Evolutionary conservation across 1,284 basidiomycete species (phyloP).

Genomic region (Cerrena zonata): DNA sequence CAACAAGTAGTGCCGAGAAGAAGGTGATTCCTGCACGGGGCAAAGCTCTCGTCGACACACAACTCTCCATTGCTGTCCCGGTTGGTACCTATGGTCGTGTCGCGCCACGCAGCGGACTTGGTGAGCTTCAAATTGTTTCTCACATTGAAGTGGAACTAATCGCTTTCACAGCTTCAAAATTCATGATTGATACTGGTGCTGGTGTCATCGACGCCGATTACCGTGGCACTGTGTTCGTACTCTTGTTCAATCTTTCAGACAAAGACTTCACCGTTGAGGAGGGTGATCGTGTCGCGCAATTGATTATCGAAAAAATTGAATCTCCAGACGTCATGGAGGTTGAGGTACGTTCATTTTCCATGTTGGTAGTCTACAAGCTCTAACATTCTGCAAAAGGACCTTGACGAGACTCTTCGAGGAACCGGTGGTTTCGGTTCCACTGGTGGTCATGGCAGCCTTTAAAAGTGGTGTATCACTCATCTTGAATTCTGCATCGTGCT

Average conservation of each 20-base stretch:
- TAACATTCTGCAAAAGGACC: slow-evolving; percentile 43
- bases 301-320: slow-evolving; percentile 87
- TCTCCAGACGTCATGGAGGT: slow-evolving; percentile 85
- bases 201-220: slow-evolving; percentile 97
- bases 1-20: slow-evolving; percentile 58
- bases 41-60: slow-evolving; percentile 85
- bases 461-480: slow-evolving; percentile 6
- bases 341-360: slow-evolving; percentile 45
- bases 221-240: slow-evolving; percentile 85
- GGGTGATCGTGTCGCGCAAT: slow-evolving; percentile 90
- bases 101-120: slow-evolving; percentile 89
- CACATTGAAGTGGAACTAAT: slow-evolving; percentile 2
- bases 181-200: slow-evolving; percentile 94
- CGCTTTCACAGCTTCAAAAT: slow-evolving; percentile 73
- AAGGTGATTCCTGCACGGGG: slow-evolving; percentile 79
- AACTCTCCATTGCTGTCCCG: slow-evolving; percentile 89
- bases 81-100: slow-evolving; percentile 91
- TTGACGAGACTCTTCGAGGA: slow-evolving; percentile 81
- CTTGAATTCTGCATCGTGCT: no score
- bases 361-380: slow-evolving; percentile 10
- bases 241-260: slow-evolving; percentile 90
- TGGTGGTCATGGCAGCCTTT: slow-evolving; percentile 64
- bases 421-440: slow-evolving; percentile 92
- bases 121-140: slow-evolving; percentile 40
- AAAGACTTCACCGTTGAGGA: slow-evolving; percentile 85